Conservation (phyloP, 2,329 filamentous ascomycete species). For the Aureobasidium subglaciale region DNA sequence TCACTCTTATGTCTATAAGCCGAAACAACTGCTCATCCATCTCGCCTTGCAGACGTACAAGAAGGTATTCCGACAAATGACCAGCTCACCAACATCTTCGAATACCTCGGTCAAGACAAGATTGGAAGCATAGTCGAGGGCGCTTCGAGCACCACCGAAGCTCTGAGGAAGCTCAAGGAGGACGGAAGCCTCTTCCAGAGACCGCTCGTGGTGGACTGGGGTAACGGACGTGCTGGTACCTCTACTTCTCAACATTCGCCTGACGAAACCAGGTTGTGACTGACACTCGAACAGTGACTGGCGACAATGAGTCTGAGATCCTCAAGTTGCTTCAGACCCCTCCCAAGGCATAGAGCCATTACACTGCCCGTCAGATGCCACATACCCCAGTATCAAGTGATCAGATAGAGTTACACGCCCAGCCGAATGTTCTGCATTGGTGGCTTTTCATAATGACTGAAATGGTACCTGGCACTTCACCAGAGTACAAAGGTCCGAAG, state of each 20-base stretch:
- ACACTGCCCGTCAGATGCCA: neutral
- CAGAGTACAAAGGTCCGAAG: too few relatives aligned
- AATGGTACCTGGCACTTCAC: neutral
- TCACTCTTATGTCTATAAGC: neutral
- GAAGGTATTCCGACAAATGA: slow-evolving; percentile 73
- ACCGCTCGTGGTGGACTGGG: slow-evolving; percentile 90
- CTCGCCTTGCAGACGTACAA: slow-evolving; percentile 54
- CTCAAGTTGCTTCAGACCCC: slow-evolving; percentile 18
- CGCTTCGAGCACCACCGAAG: slow-evolving; percentile 67
- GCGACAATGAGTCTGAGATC: slow-evolving; percentile 82
- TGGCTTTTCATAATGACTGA: neutral
- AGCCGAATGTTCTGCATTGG: neutral
- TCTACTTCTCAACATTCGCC: slow-evolving; percentile 6
- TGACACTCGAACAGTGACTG: slow-evolving; percentile 43
- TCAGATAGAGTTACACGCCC: too few relatives aligned
- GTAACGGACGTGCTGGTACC: slow-evolving; percentile 69
- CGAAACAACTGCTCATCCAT: neutral
- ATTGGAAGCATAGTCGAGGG: slow-evolving; percentile 63
- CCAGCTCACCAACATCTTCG: slow-evolving; percentile 75
- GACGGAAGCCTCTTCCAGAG: slow-evolving; percentile 61
- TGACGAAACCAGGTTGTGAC: slow-evolving; percentile 1
- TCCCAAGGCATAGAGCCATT: neutral
- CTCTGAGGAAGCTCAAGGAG: slow-evolving; percentile 69
- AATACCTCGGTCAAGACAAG: slow-evolving; percentile 64
- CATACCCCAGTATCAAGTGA: too few relatives aligned